Evolutionary conservation across 192 early-diverging fungal genomes (phyloP).

Genomic region (Gonapodya prolifera): DNA sequence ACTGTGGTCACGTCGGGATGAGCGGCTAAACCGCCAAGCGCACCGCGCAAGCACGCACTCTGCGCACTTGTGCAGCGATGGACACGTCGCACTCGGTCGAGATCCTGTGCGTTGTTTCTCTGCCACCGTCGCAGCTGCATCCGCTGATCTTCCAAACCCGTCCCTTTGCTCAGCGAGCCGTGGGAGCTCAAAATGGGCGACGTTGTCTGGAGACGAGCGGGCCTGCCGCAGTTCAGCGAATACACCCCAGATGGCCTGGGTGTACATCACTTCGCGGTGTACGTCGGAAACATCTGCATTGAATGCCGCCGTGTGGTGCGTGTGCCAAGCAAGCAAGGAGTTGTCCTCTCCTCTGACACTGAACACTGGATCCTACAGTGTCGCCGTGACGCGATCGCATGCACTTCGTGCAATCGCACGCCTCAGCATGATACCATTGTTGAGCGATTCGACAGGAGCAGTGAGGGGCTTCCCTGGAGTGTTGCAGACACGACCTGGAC

Average conservation of each 20-base stretch:
- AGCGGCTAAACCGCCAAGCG: too few species aligned
- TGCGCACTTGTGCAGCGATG: too few species aligned
- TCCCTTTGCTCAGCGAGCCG: neutral
- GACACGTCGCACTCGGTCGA: too few species aligned
- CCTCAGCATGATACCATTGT: neutral
- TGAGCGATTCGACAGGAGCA: neutral
- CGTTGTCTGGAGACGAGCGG: neutral
- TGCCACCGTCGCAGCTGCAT: too few species aligned
- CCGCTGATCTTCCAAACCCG: too few species aligned
- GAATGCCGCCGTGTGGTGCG: neutral
- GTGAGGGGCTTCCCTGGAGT: neutral
- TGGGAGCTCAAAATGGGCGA: neutral
- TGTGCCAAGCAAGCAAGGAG: neutral
- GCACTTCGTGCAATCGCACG: neutral
- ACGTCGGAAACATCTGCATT: neutral
- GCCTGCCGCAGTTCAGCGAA: neutral
- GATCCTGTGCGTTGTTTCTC: too few species aligned
- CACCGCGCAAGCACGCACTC: too few species aligned
- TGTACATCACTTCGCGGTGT: neutral
- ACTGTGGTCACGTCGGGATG: too few species aligned
- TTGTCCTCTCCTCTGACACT: neutral
- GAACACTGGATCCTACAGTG: neutral
- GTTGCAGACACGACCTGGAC: neutral
- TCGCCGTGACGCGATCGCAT: neutral
- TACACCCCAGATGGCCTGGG: neutral